These are phyloP conservation scores for Picochlorum sp. DNA, from an alignment of 139 green algal species.

Conservation along the genomic window DNA sequence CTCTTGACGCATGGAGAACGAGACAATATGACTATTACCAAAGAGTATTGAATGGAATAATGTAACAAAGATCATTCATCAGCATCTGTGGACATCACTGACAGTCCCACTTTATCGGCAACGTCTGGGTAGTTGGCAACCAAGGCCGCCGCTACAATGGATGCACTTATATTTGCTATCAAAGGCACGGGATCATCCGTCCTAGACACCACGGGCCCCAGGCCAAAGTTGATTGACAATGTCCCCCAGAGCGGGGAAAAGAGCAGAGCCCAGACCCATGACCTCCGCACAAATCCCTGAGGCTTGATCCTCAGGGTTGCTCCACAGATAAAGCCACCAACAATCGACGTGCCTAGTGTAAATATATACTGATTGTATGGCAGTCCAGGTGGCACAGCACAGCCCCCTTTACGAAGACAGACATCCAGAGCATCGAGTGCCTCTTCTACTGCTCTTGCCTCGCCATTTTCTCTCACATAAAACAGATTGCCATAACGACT, in stretches of 20 bases:
- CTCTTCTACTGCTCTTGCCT: conserved; percentile 33
- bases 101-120: conserved; percentile 9
- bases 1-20: conserved; percentile 90
- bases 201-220: conserved; percentile 55
- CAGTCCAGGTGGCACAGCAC: conserved; percentile 52
- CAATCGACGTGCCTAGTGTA: conserved; percentile 44
- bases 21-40: conserved; percentile 99
- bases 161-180: conserved; percentile 41
- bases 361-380: conserved; percentile 57
- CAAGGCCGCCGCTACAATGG: conserved; percentile 27
- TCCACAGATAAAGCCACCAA: conserved; percentile 52
- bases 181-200: conserved; percentile 47
- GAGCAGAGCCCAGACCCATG: conserved; percentile 54
- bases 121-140: conserved; percentile 17
- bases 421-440: conserved; percentile 35
- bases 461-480: conserved; percentile 58
- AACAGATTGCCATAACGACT: conserved; percentile 58
- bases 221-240: conserved; percentile 67
- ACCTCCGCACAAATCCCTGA: conserved; percentile 43
- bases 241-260: conserved; percentile 62
- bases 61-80: conserved; percentile 40
- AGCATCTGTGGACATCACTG: background rate
- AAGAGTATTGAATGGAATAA: conserved; percentile 88
- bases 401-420: conserved; percentile 41
- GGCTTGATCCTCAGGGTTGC: conserved; percentile 45